Evolutionary conservation across 371 early-diverging fungal genomes (phyloP).

Genomic region (Dinochytrium kinnereticum): DNA sequence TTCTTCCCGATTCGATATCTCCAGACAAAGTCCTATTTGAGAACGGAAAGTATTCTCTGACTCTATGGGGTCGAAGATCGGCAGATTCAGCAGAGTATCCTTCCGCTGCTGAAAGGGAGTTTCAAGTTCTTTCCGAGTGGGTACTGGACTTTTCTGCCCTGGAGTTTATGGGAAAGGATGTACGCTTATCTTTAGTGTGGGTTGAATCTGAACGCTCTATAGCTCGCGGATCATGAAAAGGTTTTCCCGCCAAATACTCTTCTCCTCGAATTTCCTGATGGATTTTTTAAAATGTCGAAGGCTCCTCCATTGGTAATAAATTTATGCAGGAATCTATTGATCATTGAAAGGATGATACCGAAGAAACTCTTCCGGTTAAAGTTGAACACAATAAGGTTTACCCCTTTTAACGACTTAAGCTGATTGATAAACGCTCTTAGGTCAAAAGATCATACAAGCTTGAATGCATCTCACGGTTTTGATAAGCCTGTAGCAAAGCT

Average conservation of each 20-base stretch:
- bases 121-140: conserved; percentile 1
- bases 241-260: conserved; percentile 18
- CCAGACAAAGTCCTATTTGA: not conserved
- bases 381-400: conserved; percentile 15
- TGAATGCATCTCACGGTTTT: conserved; percentile 1
- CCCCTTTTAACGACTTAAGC: no score
- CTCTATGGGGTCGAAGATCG: not conserved
- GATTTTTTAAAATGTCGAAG: conserved; percentile 7
- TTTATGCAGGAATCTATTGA: no score
- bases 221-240: conserved; percentile 7
- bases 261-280: conserved; percentile 15
- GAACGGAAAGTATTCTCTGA: not conserved
- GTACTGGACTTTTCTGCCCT: conserved; percentile 2
- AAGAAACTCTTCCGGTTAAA: conserved; percentile 20
- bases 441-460: conserved; percentile 11
- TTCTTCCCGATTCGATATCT: not conserved
- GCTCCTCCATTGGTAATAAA: no score
- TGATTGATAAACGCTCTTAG: not conserved
- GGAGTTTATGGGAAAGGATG: conserved; percentile 15
- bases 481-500: not conserved
- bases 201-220: not conserved
- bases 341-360: conserved; percentile 5
- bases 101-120: not conserved
- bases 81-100: not conserved
- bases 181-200: not conserved